Percentiles rank a stretch among this genome's conserved stretches.
These are phyloP conservation scores for Nannizzia gypsea DNA, from an alignment of 2,329 filamentous ascomycete genomes.

Conservation along the genomic window DNA sequence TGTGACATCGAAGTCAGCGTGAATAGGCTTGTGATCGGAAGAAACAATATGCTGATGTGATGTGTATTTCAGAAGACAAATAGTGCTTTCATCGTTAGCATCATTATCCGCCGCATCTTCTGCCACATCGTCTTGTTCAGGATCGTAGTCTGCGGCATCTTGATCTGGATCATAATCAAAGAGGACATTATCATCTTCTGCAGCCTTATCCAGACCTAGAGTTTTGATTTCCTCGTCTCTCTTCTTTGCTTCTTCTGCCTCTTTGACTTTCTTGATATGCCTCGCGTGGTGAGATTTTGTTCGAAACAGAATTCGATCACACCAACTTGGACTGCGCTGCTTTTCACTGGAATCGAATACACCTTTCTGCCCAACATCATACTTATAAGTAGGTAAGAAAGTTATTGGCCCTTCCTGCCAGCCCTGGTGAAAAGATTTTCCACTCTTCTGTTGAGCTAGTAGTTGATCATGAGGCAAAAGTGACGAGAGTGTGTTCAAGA, in stretches of 20 bases:
- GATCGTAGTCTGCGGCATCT: slow-evolving; percentile 49
- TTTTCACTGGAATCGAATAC: slow-evolving; percentile 95
- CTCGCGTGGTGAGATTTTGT: slow-evolving; percentile 58
- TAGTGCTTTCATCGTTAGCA: slow-evolving; percentile 33
- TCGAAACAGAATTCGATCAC: slow-evolving; percentile 81
- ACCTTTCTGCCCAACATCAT: slow-evolving; percentile 85
- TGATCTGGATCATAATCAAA: slow-evolving; percentile 84
- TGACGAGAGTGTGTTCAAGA: slow-evolving; percentile 80
- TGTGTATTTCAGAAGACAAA: slow-evolving; percentile 57
- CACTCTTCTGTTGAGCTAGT: slow-evolving; percentile 55
- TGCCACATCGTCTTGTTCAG: slow-evolving; percentile 30
- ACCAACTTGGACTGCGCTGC: slow-evolving; percentile 86
- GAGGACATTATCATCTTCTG: slow-evolving; percentile 67
- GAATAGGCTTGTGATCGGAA: slow-evolving; percentile 89
- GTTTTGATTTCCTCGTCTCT: slow-evolving; percentile 78
- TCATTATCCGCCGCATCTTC: slow-evolving; percentile 15
- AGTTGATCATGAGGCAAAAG: slow-evolving; percentile 86
- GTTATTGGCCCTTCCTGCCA: slow-evolving; percentile 82
- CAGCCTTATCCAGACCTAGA: slow-evolving; percentile 59
- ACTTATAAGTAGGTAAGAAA: slow-evolving; percentile 94
- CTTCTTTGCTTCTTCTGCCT: slow-evolving; percentile 55
- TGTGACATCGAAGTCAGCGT: slow-evolving; percentile 68
- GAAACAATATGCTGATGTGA: slow-evolving; percentile 83
- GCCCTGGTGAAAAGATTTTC: slow-evolving; percentile 78
- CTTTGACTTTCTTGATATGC: slow-evolving; percentile 51